phyloP scores from a whole-genome alignment of 495 filamentous ascomycete genomes.

The Pseudotulostoma volvatum region DNA sequence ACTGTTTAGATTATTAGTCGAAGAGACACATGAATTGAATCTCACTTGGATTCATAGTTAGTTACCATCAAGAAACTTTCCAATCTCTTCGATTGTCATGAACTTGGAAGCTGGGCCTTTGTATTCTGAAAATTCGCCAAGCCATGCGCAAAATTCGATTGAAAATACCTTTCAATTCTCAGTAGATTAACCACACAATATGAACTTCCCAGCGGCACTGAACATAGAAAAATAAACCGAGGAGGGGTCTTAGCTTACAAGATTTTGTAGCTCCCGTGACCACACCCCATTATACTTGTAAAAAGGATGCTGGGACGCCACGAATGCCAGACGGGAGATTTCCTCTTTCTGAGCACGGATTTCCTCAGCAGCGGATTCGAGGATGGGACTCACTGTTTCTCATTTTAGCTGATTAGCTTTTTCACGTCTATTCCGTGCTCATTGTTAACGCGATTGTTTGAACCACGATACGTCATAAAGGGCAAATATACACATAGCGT shows the following conservation, averaged over 20 bases:
- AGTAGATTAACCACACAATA: slow-evolving; percentile 1
- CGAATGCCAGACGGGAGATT: slow-evolving; percentile 38
- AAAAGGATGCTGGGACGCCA: slow-evolving; percentile 74
- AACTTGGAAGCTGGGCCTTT: slow-evolving; percentile 33
- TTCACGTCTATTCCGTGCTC: no score
- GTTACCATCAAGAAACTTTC: slow-evolving; percentile 59
- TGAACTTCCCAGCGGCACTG: no score
- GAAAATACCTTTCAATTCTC: slow-evolving; percentile 35
- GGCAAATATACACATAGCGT: no score
- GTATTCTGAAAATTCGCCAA: slow-evolving; percentile 43
- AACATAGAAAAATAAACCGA: not conserved
- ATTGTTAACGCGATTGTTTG: not conserved
- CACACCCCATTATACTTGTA: slow-evolving; percentile 90
- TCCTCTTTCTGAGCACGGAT: slow-evolving; percentile 30
- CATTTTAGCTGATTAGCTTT: slow-evolving; percentile 2
- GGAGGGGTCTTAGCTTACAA: slow-evolving; percentile 24
- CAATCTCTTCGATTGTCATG: slow-evolving; percentile 76
- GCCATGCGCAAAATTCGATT: slow-evolving; percentile 60
- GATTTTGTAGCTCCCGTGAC: slow-evolving; percentile 71
- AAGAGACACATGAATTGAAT: not conserved
- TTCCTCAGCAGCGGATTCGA: slow-evolving; percentile 25
- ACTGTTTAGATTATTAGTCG: slow-evolving; percentile 33
- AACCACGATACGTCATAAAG: not conserved
- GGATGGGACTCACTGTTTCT: slow-evolving; percentile 25
- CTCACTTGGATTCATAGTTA: not conserved